Base-by-base conservation (phyloP, 768 basidiomycete species). In the Calvatia gigantea region DNA sequence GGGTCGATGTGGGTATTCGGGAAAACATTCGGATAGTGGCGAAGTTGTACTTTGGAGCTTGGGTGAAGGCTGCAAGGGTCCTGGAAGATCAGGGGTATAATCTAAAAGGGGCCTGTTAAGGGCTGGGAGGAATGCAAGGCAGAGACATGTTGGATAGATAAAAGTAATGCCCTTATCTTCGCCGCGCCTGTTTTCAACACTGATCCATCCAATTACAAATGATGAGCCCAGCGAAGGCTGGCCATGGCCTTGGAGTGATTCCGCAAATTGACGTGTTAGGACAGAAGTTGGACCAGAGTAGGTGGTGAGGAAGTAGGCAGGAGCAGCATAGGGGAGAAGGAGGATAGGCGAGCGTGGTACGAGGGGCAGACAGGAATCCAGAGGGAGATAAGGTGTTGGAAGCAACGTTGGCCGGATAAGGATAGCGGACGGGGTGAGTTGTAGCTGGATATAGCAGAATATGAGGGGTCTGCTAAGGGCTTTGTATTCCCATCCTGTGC, bases 101-200 rank as follows among this genome's bases (percentile, higher is more conserved):
- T 78, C 66, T 33, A 88, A 73, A 15, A 75, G 72, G 8, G 51
- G 68, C 65, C 53, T 75, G 65, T 43, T 70, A 62, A 14, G 73
- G 51, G 67, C 58, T 61, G 74, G 67, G 67, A 77, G n/a, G 67
- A 72, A 70, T 67, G 75, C 68, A 21, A 79, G 62, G 59, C 84
- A 87, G 3, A 92, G 78, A 1, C 73, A 68, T 2, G 78, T 69
- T 1, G 91, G 90, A 74, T 89, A 92, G 58, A 91, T 82, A 46
- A 87, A 73, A n/a, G 79, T 73, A 28, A 89, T 71, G 0, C 89
- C 89, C 61, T 90, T 91, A 60, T 89, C 87, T 65, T 91, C 89
- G 29, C 87, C 88, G 60, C 87, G 88, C 58, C 80, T 84, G 62
- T 89, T 89, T 67, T 89, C 82, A 17, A 91, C 85, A 29, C 77